Conservation (phyloP, 2,329 filamentous ascomycete species). For the Ceratocystis ficicola region DNA sequence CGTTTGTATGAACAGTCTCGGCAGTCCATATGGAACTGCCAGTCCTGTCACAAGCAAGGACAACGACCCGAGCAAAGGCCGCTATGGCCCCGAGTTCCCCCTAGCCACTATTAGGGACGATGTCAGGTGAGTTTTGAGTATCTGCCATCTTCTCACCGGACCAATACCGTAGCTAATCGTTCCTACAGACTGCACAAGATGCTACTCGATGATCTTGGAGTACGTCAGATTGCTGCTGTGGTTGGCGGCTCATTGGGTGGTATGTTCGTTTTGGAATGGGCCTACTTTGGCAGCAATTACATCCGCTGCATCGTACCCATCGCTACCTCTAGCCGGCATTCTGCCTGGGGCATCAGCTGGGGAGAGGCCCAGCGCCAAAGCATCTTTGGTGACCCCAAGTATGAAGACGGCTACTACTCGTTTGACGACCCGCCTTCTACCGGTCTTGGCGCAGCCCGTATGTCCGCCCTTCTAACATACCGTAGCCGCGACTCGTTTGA, state of each 20-base stretch:
- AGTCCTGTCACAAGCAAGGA: conserved; percentile 82
- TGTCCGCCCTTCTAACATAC: conserved; percentile 93
- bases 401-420: conserved; percentile 89
- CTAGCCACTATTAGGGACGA: conserved; percentile 92
- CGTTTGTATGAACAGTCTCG: conserved; percentile 74
- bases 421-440: conserved; percentile 77
- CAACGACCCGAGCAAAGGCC: conserved; percentile 58
- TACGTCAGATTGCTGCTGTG: conserved; percentile 64
- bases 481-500: conserved; percentile 95
- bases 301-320: conserved; percentile 71
- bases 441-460: conserved; percentile 84
- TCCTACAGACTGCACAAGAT: conserved; percentile 57
- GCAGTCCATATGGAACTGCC: conserved; percentile 76
- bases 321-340: conserved; percentile 72
- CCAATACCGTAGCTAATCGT: neutral
- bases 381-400: conserved; percentile 97
- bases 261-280: conserved; percentile 85
- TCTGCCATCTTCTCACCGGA: neutral
- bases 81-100: conserved; percentile 92
- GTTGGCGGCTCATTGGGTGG: conserved; percentile 78
- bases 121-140: conserved; percentile 55
- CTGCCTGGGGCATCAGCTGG: conserved; percentile 86
- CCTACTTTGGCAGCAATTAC: conserved; percentile 79
- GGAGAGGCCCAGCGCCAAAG: conserved; percentile 78
- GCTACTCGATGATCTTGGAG: conserved; percentile 66